Conservation (phyloP, 169 alveolate species). For the Plasmodium vinckei region DNA sequence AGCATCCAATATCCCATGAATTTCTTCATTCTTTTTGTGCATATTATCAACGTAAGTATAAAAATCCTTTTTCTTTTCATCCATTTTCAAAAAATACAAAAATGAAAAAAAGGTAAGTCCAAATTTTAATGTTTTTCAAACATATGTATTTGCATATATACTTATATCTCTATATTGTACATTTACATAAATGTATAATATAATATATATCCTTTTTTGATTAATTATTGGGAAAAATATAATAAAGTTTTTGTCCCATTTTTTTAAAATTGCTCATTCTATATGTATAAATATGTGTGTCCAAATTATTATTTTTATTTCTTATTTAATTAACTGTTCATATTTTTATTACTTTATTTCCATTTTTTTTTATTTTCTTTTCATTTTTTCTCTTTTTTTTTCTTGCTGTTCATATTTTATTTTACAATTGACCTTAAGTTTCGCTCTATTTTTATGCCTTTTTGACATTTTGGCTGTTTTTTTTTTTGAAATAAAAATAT, state of each 20-base stretch:
- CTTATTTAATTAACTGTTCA: constrained; percentile 3
- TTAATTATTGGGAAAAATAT: neutral
- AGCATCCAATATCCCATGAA: constrained; percentile 27
- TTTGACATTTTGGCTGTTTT: neutral
- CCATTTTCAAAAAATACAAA: constrained; percentile 30
- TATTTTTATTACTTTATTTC: constrained; percentile 5
- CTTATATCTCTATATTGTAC: neutral
- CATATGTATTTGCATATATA: neutral
- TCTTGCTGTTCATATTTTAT: neutral
- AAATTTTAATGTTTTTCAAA: neutral
- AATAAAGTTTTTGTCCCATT: neutral
- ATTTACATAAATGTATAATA: neutral
- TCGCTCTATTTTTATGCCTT: neutral
- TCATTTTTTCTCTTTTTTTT: neutral
- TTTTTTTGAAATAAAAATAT: neutral
- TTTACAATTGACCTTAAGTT: neutral
- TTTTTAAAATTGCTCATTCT: neutral
- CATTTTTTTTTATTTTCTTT: neutral
- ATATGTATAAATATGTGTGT: neutral
- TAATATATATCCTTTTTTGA: neutral
- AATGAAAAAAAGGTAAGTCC: neutral
- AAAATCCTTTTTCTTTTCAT: constrained; percentile 59
- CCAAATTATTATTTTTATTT: constrained; percentile 3
- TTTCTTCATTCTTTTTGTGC: constrained; percentile 71
- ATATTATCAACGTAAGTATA: constrained; percentile 59